Percentiles rank a stretch among this genome's conserved stretches.
phyloP scores from a whole-genome alignment of 306 rosid species.

The Cucurbita moschata region DNA sequence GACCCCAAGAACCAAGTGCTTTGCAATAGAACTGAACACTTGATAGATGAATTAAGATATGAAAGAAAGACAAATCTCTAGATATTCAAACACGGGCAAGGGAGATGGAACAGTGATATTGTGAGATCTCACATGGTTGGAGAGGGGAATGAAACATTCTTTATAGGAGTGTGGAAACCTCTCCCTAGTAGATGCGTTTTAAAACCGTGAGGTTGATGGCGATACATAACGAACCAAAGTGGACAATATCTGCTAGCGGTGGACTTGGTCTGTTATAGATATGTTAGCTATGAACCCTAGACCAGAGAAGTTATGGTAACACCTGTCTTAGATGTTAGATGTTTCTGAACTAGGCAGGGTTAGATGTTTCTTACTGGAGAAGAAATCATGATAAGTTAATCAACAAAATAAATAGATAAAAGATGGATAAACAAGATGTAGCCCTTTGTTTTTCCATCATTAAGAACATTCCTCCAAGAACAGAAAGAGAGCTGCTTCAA shows the following conservation, averaged over 20 bases:
- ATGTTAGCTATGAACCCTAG: not conserved
- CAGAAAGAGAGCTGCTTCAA: not conserved
- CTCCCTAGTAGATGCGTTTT: too few relatives aligned
- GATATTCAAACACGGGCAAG: not conserved
- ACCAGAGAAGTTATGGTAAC: not conserved
- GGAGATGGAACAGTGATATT: not conserved
- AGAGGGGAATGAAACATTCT: too few relatives aligned
- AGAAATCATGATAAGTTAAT: not conserved
- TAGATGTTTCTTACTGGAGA: not conserved
- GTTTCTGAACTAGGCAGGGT: not conserved
- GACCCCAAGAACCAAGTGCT: not conserved
- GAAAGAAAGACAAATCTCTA: not conserved
- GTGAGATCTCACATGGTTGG: too few relatives aligned
- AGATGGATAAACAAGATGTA: not conserved
- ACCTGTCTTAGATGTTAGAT: not conserved
- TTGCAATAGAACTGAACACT: not conserved
- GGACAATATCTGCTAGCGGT: too few relatives aligned
- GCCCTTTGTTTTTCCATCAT: not conserved
- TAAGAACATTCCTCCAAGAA: not conserved
- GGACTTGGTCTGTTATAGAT: not conserved
- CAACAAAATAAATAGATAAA: not conserved
- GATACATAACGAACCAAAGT: too few relatives aligned
- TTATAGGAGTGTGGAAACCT: too few relatives aligned
- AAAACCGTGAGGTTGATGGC: too few relatives aligned
- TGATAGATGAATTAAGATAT: not conserved